phyloP scores from a whole-genome alignment of 1,284 basidiomycete genomes.

The Coniophora puteana region DNA sequence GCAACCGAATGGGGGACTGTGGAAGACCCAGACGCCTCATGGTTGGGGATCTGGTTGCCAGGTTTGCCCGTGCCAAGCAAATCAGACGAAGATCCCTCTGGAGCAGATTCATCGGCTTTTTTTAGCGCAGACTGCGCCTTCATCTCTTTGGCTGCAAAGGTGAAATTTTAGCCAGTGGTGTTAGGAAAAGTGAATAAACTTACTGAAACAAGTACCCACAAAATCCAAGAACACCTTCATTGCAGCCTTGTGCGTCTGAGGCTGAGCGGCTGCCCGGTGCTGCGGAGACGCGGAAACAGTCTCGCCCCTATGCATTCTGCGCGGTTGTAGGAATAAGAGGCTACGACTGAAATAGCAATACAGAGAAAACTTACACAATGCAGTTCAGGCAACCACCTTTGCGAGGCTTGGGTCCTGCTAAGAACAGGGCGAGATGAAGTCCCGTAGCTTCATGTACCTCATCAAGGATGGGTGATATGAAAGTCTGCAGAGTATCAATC shows the following conservation, averaged over 20 bases:
- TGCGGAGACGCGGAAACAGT: neutral
- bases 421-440: neutral
- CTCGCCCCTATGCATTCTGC: neutral
- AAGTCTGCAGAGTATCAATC: neutral
- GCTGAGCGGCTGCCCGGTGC: neutral
- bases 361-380: neutral
- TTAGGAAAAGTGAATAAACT: neutral
- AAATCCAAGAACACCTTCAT: neutral
- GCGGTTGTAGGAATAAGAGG: neutral
- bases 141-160: too few relatives aligned
- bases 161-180: neutral
- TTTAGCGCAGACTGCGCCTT: too few relatives aligned
- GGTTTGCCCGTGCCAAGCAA: too few relatives aligned
- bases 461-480: neutral
- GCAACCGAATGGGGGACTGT: too few relatives aligned
- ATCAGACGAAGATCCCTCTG: too few relatives aligned
- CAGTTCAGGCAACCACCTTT: neutral
- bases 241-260: neutral
- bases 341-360: neutral
- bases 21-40: too few relatives aligned
- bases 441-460: neutral
- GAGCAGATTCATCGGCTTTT: too few relatives aligned
- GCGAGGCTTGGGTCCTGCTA: neutral
- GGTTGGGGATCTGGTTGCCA: too few relatives aligned
- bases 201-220: neutral